These are phyloP conservation scores for Aspergillus ibericus DNA, from an alignment of 2,329 filamentous ascomycete genomes.

Conservation along the genomic window DNA sequence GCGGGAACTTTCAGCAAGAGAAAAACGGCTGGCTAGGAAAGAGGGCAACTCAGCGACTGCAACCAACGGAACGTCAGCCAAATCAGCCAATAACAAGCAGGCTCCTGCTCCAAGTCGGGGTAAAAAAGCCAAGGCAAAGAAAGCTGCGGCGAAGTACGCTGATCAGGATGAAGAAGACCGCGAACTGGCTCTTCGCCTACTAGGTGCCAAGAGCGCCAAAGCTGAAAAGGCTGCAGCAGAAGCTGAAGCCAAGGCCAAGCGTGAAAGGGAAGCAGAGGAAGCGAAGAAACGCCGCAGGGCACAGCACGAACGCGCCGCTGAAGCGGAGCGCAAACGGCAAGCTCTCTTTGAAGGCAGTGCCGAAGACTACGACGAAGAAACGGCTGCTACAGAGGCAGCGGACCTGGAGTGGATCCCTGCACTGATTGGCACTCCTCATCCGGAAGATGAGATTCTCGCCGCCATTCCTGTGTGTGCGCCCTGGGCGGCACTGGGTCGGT, in stretches of 20 bases:
- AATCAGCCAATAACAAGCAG: slow-evolving; percentile 20
- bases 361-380: slow-evolving; percentile 60
- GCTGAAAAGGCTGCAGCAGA: slow-evolving; percentile 65
- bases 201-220: slow-evolving; percentile 63
- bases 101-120: slow-evolving; percentile 55
- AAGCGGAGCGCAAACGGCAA: slow-evolving; percentile 61
- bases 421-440: slow-evolving; percentile 72
- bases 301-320: slow-evolving; percentile 76
- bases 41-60: slow-evolving; percentile 18
- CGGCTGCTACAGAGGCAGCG: slow-evolving; percentile 47
- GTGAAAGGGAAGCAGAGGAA: slow-evolving; percentile 70
- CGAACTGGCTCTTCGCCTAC: slow-evolving; percentile 75
- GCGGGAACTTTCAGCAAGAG: slow-evolving; percentile 43
- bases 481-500: slow-evolving; percentile 62
- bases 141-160: slow-evolving; percentile 84
- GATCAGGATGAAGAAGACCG: slow-evolving; percentile 95
- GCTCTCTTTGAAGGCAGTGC: slow-evolving; percentile 69
- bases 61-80: slow-evolving; percentile 17
- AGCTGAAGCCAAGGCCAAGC: slow-evolving; percentile 61
- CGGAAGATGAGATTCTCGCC: slow-evolving; percentile 72
- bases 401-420: slow-evolving; percentile 61
- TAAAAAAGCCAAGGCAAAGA: slow-evolving; percentile 80
- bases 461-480: slow-evolving; percentile 64
- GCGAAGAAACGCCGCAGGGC: slow-evolving; percentile 73
- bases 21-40: slow-evolving; percentile 41